Percentiles rank a stretch among this genome's conserved stretches.
Conservation (phyloP, 352 stramenopile species). For the Aphanomyces stellatus region DNA sequence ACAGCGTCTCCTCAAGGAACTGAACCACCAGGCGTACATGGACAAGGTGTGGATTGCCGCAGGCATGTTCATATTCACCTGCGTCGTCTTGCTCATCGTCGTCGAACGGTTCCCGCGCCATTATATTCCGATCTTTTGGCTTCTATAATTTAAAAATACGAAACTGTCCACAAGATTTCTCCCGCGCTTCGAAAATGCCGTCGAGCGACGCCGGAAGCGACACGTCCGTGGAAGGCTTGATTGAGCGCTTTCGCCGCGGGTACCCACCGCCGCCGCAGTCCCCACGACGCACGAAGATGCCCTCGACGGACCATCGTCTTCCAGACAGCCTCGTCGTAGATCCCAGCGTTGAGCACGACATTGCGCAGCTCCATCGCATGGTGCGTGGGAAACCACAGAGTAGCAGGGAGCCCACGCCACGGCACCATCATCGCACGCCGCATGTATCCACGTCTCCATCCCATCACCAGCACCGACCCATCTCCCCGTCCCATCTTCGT, state of each 20-base stretch:
- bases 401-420: background rate
- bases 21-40: slow-evolving; percentile 12
- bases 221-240: slow-evolving; percentile 12
- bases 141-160: slow-evolving; percentile 1
- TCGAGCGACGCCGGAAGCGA: background rate
- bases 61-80: background rate
- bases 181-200: no score
- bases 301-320: background rate
- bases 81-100: slow-evolving; percentile 2
- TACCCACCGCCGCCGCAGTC: background rate
- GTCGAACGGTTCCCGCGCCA: slow-evolving; percentile 12
- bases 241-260: slow-evolving; percentile 16
- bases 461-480: background rate
- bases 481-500: background rate
- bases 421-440: background rate
- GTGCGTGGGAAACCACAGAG: background rate
- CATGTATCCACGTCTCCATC: background rate
- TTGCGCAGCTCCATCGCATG: slow-evolving; percentile 10
- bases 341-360: slow-evolving; percentile 6
- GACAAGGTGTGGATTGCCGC: slow-evolving; percentile 15
- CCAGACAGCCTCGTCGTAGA: background rate
- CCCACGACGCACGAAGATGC: background rate
- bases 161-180: background rate
- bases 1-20: slow-evolving; percentile 1
- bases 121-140: background rate